Conservation (phyloP, 805 yeast genomes). For the Barnettozyma salicaria region DNA sequence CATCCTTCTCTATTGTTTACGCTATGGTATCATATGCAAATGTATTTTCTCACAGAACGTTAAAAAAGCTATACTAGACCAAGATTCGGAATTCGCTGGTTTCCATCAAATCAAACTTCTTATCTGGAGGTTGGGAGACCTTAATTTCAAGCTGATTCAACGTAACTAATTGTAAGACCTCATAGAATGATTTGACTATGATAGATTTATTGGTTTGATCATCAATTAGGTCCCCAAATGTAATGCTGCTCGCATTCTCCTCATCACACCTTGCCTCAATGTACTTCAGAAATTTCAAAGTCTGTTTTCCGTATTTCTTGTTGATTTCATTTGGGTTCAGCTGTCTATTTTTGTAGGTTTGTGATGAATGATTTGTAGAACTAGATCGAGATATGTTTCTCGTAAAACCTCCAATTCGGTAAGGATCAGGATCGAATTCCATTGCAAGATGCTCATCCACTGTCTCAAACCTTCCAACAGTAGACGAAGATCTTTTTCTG, state of each 20-base stretch:
- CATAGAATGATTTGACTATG: slow-evolving; percentile 25
- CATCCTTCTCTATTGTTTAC: slow-evolving; percentile 1
- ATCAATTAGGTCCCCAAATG: slow-evolving; percentile 18
- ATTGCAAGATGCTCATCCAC: slow-evolving; percentile 14
- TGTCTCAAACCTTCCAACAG: slow-evolving; percentile 13
- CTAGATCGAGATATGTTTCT: neutral
- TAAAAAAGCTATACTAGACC: too few species aligned
- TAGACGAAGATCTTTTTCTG: slow-evolving; percentile 17
- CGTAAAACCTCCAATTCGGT: neutral
- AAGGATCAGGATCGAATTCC: slow-evolving; percentile 12
- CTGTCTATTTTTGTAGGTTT: slow-evolving; percentile 1
- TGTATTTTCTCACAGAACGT: too few species aligned
- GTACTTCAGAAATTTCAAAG: slow-evolving; percentile 20
- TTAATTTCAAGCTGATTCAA: slow-evolving; percentile 15
- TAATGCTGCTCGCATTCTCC: slow-evolving; percentile 3
- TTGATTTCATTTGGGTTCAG: slow-evolving; percentile 5
- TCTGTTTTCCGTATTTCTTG: slow-evolving; percentile 12
- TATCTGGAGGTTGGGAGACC: neutral
- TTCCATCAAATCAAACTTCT: slow-evolving; percentile 8
- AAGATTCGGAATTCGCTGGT: slow-evolving; percentile 12
- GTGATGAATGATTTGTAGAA: slow-evolving; percentile 1
- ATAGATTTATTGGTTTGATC: slow-evolving; percentile 10
- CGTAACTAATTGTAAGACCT: slow-evolving; percentile 24
- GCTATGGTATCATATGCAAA: neutral
- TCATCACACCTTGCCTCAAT: slow-evolving; percentile 18